Base-by-base conservation (phyloP, 148 eudicot genomes). In the Vaccinium vitisidaea region DNA sequence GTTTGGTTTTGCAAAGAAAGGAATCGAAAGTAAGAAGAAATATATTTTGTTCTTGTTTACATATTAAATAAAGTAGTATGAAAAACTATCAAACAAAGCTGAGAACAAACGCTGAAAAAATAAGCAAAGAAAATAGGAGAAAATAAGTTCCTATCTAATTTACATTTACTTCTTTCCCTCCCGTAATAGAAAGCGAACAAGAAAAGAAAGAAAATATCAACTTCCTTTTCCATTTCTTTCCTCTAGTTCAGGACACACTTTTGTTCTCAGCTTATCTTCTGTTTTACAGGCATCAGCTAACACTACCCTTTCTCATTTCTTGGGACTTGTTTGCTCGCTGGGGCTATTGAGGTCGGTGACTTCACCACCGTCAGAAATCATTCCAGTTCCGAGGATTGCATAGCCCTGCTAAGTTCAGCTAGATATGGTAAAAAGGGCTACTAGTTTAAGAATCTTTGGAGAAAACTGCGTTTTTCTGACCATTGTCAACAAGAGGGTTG, bases 281-380 rank as follows among this genome's bases (percentile, higher is more conserved):
- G 16, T 83, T 61, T 88, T 87, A 81, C 98, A 97, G 99, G 99
- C 99, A 82, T 95, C 94, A 65, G 98, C 98, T 79, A 95, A 95
- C 88, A 94, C 94, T 76, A 89, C 94, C 88, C 90, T 93, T 15
- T 94, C 99, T 59, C 98, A 97, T 87, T 97, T 97, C 90, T 67
- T 95, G 43, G 99, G 99, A 70, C 93, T 97, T 74, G 91, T 87
- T 80, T 92, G 90, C 80, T 96, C 99, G 14, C 76, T 96, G 90
- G 98, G 93, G 88, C 90, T 96, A 86, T 87, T 93, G 85, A 93
- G 94, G 32, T 93, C 99, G 16, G 98, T 96, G 83, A 94, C 98
- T 8, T 70, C 87, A 83, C 94, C 95, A 18, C 87, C 91, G 77
- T 83, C 92, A 30, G 94, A 91, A 83, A 80, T 83, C 91, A 67